Evolutionary conservation across 495 filamentous ascomycete species (phyloP), one percentile per base, ranked within the genome.

Genomic region (Aspergillus cavernicola): DNA sequence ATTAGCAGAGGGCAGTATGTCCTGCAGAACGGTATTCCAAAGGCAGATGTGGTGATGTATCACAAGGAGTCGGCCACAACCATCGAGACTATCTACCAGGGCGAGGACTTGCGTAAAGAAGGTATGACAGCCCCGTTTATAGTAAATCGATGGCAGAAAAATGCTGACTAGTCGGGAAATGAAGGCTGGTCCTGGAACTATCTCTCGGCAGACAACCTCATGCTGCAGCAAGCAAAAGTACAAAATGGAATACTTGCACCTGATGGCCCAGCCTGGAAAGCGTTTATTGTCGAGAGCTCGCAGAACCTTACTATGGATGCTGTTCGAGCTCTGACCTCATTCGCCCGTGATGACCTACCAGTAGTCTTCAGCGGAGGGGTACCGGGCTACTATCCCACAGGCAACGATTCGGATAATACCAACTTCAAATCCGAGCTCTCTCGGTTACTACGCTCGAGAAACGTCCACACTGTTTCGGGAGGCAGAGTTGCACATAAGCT

Each of bases 121-220:
- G 62, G 59, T 35, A 35, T 35, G n/a, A 15, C 9, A 3, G 16
- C 12, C 11, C 9, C 4, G 6, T 16, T 20, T 11, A 29, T 50
- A 12, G 3, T 35, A 35, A 3, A 50, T 4, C 4, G 4, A 28
- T 28, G 4, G 4, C 4, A 28, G 24, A 4, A 4, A 28, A 4
- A 4, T 28, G 9, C 22, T 15, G 12, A 37, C 33, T 5, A 11
- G 5, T 23, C 16, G 11, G 33, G 1, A n/a, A 8, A 36, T 19
- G 11, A n/a, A 72, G 77, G 76, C 1, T 80, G 66, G 53, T 71
- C 74, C 0, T 74, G 78, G 51, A 67, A 74, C n/a, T 80, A 81
- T 54, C 63, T 80, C 1, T 69, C 69, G 1, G 69, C 76, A 0
- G 72, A 73, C 29, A 80, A 81, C 55, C 67, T 79, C 32, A 61